Evolutionary conservation across 2,329 filamentous ascomycete species (phyloP), one percentile per base, ranked within the genome.

Genomic region (Pyricularia pennisetigena): DNA sequence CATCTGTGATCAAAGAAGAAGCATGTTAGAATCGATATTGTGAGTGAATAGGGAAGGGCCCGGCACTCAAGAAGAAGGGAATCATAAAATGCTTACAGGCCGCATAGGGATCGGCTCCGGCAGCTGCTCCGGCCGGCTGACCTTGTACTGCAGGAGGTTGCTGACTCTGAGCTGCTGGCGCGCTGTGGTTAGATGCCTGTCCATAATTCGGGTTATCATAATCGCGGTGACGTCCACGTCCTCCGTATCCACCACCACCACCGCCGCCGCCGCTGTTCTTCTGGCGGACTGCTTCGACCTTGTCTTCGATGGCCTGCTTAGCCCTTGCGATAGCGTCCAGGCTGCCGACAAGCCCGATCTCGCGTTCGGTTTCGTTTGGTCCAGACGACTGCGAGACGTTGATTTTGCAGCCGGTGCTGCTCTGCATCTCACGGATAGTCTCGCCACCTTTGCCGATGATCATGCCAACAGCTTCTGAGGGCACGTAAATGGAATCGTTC

Each of bases 361-460:
- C 91, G 74, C 93, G 89, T 77, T 95, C 90, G 69, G 88, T 85
- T 75, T 97, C 93, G 71, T 87, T 86, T 66, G 90, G 89, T 20
- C 90, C 90, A 49, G 88, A 89, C 8, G 92, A 89, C 74, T 92
- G 91, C 35, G 92, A 91, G 29, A 97, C 93, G 74, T 97, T 97
- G 82, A 97, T 97, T 81, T 97, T 97, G 85, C 94, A 97, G 64
- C 92, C 91, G 5, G 92, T 95, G 35, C 82, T 85, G 75, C 88
- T 90, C 78, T 97, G 93, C 90, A 97, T 96, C 73, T 97, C 92
- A 72, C 94, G 93, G 76, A 97, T 97, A 0, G 93, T 96, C 80
- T 97, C 93, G 71, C 93, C 93, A 68, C 92, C 91, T 82, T 97
- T 97, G 71, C 94, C 93, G 70, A 97, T 97, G 72, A 97, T 97